Evolutionary conservation across 495 filamentous ascomycete genomes (phyloP).

Genomic region (Aspergillus biplanus): DNA sequence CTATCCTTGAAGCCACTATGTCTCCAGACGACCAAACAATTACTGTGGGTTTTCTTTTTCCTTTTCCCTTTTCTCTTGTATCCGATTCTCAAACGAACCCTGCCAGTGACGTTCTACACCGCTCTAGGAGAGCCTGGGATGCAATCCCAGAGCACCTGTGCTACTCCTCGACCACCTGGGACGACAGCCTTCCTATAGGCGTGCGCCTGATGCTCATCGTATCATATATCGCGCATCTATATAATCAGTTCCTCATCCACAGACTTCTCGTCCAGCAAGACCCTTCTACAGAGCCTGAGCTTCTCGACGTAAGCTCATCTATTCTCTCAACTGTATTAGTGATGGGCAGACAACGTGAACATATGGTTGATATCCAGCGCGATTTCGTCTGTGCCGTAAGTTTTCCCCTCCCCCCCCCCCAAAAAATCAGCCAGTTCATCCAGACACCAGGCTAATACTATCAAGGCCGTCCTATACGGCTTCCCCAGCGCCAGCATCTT

Average conservation of each 20-base stretch:
- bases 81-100: constrained; percentile 3
- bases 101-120: constrained; percentile 39
- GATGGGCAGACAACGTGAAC: constrained; percentile 44
- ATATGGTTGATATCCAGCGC: constrained; percentile 32
- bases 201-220: constrained; percentile 39
- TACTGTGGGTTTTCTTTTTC: constrained; percentile 23
- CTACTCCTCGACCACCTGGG: constrained; percentile 32
- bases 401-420: not conserved
- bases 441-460: not conserved
- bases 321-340: constrained; percentile 45
- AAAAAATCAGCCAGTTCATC: not conserved
- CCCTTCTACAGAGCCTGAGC: constrained; percentile 32
- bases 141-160: constrained; percentile 41
- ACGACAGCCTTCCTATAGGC: constrained; percentile 24
- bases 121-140: constrained; percentile 39
- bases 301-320: constrained; percentile 41
- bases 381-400: constrained; percentile 34
- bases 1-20: constrained; percentile 47
- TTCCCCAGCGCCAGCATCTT: constrained; percentile 49
- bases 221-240: constrained; percentile 42
- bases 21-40: constrained; percentile 30
- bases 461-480: constrained; percentile 45
- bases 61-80: not conserved
- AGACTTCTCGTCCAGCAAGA: constrained; percentile 46
- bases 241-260: constrained; percentile 51